Base-by-base conservation (phyloP, 495 filamentous ascomycete species). In the Bacidia gigantensis region DNA sequence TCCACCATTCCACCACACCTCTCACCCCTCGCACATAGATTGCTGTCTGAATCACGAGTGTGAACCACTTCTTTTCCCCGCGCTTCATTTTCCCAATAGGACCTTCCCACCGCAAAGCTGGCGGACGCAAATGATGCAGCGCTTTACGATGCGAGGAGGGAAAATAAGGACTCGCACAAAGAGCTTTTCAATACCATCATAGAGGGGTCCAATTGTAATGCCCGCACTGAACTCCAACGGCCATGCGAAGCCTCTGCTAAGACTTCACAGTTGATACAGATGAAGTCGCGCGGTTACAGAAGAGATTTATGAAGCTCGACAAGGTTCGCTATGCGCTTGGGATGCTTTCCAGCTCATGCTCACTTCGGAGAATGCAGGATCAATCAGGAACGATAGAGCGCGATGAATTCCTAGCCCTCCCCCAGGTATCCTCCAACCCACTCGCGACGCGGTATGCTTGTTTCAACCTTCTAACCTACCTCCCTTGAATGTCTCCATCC, bases 301-400 rank as follows among this genome's bases (percentile, higher is more conserved):
- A 97, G 70, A 78, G 90, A 51, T 99, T 99, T 63, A 96, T 96
- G 90, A 99, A 99, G 67, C 75, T 98, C 42, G 92, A 98, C 67
- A 98, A 95, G 79, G 90, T 90, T 64, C 50, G 70, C 53, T 46
- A 43, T 11, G 29, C 5, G 29, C 29, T 35, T 14, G 29, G 7
- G 5, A 14, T 5, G 7, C 29, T 35, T 35, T 5, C 29, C 5
- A 35, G 14, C 5, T 5, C 5, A 35, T 35, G 14, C 5, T 7
- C 14, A 35, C 7, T 7, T 35, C 7, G 29, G 29, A 21, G 12
- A 14, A 20, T 21, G 46, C 41, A 98, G 90, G 92, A 99, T 66
- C 88, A 89, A 67, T 96, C 89, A 14, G 92, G 92, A 55, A 96
- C 92, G 10, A 92, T 99, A 67, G 92, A 99, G 66, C 90, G 93